Base-by-base conservation (phyloP, 139 green algal species). In the Micractinium sp. region DNA sequence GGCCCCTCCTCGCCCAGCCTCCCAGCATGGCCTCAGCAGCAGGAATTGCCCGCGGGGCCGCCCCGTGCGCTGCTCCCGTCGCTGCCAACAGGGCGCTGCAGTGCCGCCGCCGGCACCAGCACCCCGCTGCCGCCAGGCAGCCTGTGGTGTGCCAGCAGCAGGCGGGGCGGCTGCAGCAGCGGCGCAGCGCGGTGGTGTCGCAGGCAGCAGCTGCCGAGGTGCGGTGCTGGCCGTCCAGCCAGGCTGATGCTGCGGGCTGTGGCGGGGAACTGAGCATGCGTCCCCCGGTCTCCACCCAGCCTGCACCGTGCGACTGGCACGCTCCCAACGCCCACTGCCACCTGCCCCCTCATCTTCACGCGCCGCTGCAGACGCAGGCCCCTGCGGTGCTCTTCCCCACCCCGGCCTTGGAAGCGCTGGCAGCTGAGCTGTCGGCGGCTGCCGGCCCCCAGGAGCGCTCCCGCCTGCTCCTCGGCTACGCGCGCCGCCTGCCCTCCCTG, bases 401-500 rank as follows among this genome's bases (percentile, higher is more conserved):
- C n/a, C 23, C 88, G 0, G 66, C 33, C 14, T 61, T 91, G 20
- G 53, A 56, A 33, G 14, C 9, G 5, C 20, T 76, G 16, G 89
- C 89, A 13, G 69, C 61, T 0, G 82, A 92, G 74, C 84, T 93
- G 19, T 20, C 53, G 20, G 84, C 78, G 12, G 87, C 60, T 25
- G 33, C 31, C 27, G 89, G 93, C 25, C 36, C 88, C 4, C 92
- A 92, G 83, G 82, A 91, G 88, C 89, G 90, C 3, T 90, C 90
- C 25, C 89, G 89, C 82, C 85, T 94, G 86, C 92, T 98, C 63
- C 78, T 97, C 15, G 47, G 92, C 35, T 93, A 91, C 35, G 93
- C 90, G 2, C 75, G 81, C 38, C 33, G 9, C n/a, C 74, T 96
- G 61, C 81, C 92, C 0, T 36, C 82, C 0, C 90, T 96, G 60